phyloP scores from a whole-genome alignment of 192 early-diverging fungal species.

The Gaertneriomyces semiglobifer region DNA sequence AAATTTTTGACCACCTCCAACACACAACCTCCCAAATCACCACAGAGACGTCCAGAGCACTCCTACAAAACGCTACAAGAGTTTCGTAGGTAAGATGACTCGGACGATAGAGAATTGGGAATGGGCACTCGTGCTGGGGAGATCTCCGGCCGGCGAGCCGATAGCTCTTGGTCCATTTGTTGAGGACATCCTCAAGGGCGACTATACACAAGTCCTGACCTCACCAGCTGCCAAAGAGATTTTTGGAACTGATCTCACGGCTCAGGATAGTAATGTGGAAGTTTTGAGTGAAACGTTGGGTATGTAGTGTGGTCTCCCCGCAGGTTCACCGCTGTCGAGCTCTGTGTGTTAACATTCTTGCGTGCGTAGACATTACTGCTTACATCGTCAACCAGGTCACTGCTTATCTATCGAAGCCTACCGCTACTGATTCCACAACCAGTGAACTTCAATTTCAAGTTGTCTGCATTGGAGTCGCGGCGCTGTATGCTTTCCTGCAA shows the following conservation, averaged over 20 bases:
- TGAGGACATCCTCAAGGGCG: not conserved
- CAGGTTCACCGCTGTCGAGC: no score
- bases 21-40: no score
- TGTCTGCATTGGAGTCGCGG: constrained; percentile 61
- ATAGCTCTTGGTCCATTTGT: not conserved
- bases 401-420: no score
- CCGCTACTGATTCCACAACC: not conserved
- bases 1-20: no score
- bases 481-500: constrained; percentile 81
- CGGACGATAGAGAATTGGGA: not conserved
- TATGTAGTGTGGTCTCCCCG: no score
- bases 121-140: constrained; percentile 1
- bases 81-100: not conserved
- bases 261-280: not conserved
- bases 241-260: not conserved
- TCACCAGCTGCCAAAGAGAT: constrained; percentile 1
- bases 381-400: no score
- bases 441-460: constrained; percentile 32
- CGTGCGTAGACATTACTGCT: no score
- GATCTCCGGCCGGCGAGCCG: not conserved
- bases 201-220: not conserved
- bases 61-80: no score
- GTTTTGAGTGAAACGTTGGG: not conserved
- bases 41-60: no score
- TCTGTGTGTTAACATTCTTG: not conserved